A percentile compares a stretch with the other conserved stretches of the same genome.
Conservation (phyloP, 164 flowering plant genomes). For the Aristolochia fimbriata region DNA sequence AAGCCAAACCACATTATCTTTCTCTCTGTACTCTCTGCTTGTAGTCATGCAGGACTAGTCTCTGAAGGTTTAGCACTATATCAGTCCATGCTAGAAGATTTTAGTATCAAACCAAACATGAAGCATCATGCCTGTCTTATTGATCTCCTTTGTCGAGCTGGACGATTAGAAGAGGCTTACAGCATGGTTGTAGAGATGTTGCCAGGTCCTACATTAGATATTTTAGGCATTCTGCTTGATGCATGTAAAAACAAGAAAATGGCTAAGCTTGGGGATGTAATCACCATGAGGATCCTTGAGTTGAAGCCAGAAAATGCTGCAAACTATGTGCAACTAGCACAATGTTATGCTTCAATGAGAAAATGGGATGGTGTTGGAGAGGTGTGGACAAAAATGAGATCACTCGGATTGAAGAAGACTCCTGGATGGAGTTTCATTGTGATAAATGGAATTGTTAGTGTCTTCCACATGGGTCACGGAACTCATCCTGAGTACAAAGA, state of each 20-base stretch:
- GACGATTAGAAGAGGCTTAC: conserved; percentile 62
- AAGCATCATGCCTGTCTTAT: conserved; percentile 73
- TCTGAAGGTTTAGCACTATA: conserved; percentile 46
- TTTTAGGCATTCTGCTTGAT: conserved; percentile 67
- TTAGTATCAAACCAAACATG: conserved; percentile 39
- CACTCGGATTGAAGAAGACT: conserved; percentile 52
- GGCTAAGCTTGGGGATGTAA: conserved; percentile 36
- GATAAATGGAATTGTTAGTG: conserved; percentile 38
- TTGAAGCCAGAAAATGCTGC: conserved; percentile 47
- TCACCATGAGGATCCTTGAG: conserved; percentile 37
- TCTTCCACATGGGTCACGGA: conserved; percentile 44
- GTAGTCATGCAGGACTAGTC: conserved; percentile 75
- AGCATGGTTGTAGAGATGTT: conserved; percentile 34
- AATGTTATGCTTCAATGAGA: conserved; percentile 53
- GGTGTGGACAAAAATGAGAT: conserved; percentile 59
- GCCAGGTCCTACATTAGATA: conserved; percentile 32
- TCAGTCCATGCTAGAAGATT: conserved; percentile 46
- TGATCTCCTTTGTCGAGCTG: conserved; percentile 78
- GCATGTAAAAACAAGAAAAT: conserved; percentile 47
- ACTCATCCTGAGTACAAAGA: conserved; percentile 52
- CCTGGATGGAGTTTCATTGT: conserved; percentile 88
- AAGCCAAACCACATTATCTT: conserved; percentile 55
- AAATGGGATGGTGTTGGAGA: conserved; percentile 67
- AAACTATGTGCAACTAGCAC: conserved; percentile 69
- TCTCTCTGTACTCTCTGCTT: conserved; percentile 54